Evolutionary conservation across 352 stramenopile genomes (phyloP).

Genomic region (Globisporangium middletonii): DNA sequence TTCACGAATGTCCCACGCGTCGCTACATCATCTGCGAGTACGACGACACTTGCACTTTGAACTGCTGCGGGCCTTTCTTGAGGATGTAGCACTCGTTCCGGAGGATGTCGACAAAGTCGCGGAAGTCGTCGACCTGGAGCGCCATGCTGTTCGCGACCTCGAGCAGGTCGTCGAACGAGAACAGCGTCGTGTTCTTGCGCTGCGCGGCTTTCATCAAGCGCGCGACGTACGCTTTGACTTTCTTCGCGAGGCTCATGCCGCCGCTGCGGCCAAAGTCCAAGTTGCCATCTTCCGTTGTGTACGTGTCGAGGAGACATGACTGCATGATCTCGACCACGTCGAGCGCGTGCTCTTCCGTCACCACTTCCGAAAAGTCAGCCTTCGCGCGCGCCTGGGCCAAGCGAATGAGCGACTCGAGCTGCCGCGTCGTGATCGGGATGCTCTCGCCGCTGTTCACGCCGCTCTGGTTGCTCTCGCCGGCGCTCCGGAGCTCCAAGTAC

Average conservation of each 20-base stretch:
- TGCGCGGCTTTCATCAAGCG: constrained; percentile 66
- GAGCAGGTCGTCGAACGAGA: constrained; percentile 72
- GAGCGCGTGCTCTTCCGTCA: constrained; percentile 91
- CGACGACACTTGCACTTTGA: constrained; percentile 65
- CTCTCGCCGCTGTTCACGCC: constrained; percentile 59
- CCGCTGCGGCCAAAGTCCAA: constrained; percentile 83
- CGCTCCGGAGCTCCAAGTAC: constrained; percentile 84
- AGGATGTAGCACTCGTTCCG: constrained; percentile 83
- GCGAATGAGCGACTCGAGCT: constrained; percentile 93
- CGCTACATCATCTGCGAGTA: constrained; percentile 22
- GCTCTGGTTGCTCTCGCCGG: constrained; percentile 39
- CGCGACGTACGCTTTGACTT: constrained; percentile 79
- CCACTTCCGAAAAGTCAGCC: constrained; percentile 90
- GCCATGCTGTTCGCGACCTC: constrained; percentile 68
- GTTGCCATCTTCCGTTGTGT: constrained; percentile 81
- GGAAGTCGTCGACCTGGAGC: constrained; percentile 74
- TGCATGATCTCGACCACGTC: constrained; percentile 97
- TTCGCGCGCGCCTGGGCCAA: constrained; percentile 92
- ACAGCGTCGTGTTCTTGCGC: constrained; percentile 50
- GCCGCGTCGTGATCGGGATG: constrained; percentile 92
- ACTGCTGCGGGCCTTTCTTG: constrained; percentile 77
- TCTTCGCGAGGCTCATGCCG: constrained; percentile 60
- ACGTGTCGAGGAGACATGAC: constrained; percentile 89
- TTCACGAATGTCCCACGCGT: too few relatives aligned
- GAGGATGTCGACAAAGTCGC: constrained; percentile 82